Evolutionary conservation across 1,139 yeast genomes (phyloP).

Genomic region (Yamadazyma pseudoaaseri): DNA sequence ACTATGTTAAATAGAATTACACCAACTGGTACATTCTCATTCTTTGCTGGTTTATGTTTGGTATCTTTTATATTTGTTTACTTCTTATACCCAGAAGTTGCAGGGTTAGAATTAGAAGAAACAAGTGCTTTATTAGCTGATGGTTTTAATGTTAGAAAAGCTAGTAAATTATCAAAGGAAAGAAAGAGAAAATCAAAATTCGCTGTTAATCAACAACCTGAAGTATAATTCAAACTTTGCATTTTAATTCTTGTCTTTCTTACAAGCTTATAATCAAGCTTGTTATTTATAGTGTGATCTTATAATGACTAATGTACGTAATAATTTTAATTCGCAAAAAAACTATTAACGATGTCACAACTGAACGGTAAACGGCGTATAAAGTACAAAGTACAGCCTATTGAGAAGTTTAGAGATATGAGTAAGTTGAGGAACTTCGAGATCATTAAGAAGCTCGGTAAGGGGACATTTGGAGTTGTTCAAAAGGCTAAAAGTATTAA

Average conservation of each 20-base stretch:
- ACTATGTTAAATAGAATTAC: constrained; percentile 93
- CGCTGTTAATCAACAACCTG: constrained; percentile 1
- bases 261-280: too few species aligned
- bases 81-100: constrained; percentile 88
- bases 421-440: constrained; percentile 30
- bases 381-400: constrained; percentile 11
- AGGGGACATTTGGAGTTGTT: constrained; percentile 51
- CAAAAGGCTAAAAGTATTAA: constrained; percentile 38
- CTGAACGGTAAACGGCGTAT: not conserved
- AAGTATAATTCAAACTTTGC: too few species aligned
- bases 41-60: constrained; percentile 80
- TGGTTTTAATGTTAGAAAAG: constrained; percentile 82
- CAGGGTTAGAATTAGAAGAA: constrained; percentile 88
- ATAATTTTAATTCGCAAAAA: too few species aligned
- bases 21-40: constrained; percentile 90
- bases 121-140: constrained; percentile 75
- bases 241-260: too few species aligned
- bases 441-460: constrained; percentile 41
- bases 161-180: constrained; percentile 59
- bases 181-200: constrained; percentile 24
- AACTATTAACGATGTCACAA: too few species aligned
- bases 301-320: too few species aligned
- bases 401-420: constrained; percentile 27
- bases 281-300: too few species aligned
- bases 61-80: constrained; percentile 69